Conservation (phyloP, 768 basidiomycete species). For the Dictyophora rubrovolvata region DNA sequence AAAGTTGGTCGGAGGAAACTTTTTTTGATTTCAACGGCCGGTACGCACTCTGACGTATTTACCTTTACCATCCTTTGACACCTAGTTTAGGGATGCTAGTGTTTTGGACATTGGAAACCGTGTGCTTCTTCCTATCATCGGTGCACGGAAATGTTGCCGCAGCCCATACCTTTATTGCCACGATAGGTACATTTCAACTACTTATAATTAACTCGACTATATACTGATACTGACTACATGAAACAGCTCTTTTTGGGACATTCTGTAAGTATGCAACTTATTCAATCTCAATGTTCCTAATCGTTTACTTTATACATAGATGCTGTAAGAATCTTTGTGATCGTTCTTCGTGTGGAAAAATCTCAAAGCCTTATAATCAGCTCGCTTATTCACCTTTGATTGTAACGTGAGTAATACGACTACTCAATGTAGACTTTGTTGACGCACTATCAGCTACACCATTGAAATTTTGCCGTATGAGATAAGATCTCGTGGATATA, state of each 20-base stretch:
- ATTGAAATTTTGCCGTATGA: conserved; percentile 34
- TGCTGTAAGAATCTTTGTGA: too few species aligned
- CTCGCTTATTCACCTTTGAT: conserved; percentile 32
- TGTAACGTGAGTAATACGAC: conserved; percentile 32
- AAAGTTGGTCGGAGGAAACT: conserved; percentile 38
- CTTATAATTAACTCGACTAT: background rate
- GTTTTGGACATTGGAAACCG: conserved; percentile 30
- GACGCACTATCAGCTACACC: conserved; percentile 21
- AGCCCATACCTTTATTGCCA: background rate
- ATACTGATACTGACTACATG: background rate
- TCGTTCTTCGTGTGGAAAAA: background rate
- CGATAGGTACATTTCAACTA: background rate
- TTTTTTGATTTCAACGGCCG: conserved; percentile 37
- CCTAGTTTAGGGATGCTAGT: conserved; percentile 27
- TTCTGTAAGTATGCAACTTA: background rate
- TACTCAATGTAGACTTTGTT: conserved; percentile 73
- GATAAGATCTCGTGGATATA: conserved; percentile 29
- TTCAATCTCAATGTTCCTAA: too few species aligned
- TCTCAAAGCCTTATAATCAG: background rate
- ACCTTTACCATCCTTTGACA: conserved; percentile 20
- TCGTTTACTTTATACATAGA: too few species aligned
- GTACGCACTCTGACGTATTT: conserved; percentile 16
- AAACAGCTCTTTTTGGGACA: conserved; percentile 13
- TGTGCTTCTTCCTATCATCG: conserved; percentile 24
- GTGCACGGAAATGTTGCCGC: conserved; percentile 13